Evolutionary conservation across 805 yeast species (phyloP).

Genomic region (Crinitomyces ghanaensis): DNA sequence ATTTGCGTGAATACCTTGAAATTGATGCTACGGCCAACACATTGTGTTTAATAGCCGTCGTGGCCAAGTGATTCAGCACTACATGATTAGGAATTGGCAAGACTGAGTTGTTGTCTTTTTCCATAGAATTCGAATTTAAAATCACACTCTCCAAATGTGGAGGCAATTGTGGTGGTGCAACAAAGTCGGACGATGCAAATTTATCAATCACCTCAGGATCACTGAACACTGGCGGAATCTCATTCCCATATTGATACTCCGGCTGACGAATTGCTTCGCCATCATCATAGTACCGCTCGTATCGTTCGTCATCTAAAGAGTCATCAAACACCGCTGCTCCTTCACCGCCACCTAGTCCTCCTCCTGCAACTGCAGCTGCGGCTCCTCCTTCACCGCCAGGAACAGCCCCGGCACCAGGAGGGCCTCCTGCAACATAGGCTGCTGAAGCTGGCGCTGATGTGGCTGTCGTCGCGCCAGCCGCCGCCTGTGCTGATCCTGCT

Average conservation of each 20-base stretch:
- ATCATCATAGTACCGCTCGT: constrained; percentile 63
- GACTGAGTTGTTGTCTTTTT: constrained; percentile 78
- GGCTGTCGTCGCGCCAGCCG: constrained; percentile 8
- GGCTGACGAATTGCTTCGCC: constrained; percentile 37
- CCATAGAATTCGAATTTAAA: constrained; percentile 58
- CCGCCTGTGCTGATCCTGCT: not conserved
- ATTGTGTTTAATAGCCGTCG: constrained; percentile 87
- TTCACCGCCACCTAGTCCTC: too few species aligned
- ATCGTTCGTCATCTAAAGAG: constrained; percentile 20
- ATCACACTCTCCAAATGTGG: constrained; percentile 94
- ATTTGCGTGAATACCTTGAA: constrained; percentile 79
- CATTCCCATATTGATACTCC: constrained; percentile 32
- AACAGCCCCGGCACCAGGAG: constrained; percentile 1
- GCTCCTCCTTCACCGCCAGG: constrained; percentile 1
- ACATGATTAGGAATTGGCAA: constrained; percentile 91
- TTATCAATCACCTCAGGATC: constrained; percentile 34
- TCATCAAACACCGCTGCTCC: too few species aligned
- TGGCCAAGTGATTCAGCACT: constrained; percentile 83
- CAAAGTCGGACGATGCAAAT: constrained; percentile 29
- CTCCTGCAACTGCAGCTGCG: too few species aligned
- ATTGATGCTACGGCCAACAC: constrained; percentile 88
- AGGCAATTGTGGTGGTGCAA: constrained; percentile 93
- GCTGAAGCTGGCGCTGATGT: not conserved
- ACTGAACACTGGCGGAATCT: constrained; percentile 33
- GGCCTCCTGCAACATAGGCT: constrained; percentile 6